phyloP scores from a whole-genome alignment of 345 rosid species.

The Euphorbia pulcherrima region DNA sequence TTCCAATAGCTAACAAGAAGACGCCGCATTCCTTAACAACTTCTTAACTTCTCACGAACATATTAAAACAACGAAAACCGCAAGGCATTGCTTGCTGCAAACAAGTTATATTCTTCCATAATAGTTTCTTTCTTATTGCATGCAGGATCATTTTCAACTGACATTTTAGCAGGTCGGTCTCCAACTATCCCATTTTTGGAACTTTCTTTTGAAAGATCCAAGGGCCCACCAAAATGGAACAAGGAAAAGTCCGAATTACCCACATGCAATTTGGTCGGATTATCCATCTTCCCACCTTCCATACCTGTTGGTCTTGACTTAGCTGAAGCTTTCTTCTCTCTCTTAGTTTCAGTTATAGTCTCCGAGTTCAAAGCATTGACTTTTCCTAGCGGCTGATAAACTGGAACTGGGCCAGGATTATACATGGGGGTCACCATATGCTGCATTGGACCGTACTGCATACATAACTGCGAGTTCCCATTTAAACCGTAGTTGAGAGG shows the following conservation, averaged over 20 bases:
- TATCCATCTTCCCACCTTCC: constrained; percentile 32
- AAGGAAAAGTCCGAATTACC: constrained; percentile 59
- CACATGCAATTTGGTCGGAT: constrained; percentile 22
- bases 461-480: constrained; percentile 56
- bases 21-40: constrained; percentile 32
- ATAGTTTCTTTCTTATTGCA: constrained; percentile 47
- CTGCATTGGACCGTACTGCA: constrained; percentile 60
- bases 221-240: constrained; percentile 88
- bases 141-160: constrained; percentile 38
- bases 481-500: constrained; percentile 57
- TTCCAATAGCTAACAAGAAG: constrained; percentile 29
- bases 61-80: constrained; percentile 63
- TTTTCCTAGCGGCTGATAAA: constrained; percentile 52
- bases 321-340: constrained; percentile 36
- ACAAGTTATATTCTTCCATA: constrained; percentile 81
- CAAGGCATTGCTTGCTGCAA: constrained; percentile 61
- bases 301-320: constrained; percentile 27
- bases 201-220: constrained; percentile 50
- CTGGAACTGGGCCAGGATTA: constrained; percentile 44
- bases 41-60: constrained; percentile 28
- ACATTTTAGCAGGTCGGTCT: constrained; percentile 44
- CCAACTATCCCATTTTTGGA: constrained; percentile 42
- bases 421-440: constrained; percentile 46
- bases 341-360: constrained; percentile 21
- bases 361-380: constrained; percentile 37